Evolutionary conservation across 2,329 filamentous ascomycete genomes (phyloP).

Genomic region (Venturiaceae sp.): DNA sequence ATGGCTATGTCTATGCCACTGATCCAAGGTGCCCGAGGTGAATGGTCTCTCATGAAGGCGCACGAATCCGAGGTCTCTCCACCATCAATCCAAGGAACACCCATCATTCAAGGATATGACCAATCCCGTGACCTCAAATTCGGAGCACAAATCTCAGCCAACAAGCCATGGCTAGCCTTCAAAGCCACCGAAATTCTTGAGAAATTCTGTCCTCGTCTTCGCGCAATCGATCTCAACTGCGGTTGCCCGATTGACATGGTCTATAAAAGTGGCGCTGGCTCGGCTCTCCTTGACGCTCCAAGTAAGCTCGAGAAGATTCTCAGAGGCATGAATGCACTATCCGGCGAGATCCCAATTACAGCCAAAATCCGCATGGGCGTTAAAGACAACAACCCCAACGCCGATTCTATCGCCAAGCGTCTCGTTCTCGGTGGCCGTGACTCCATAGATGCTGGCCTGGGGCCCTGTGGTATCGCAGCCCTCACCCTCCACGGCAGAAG

Average conservation of each 20-base stretch:
- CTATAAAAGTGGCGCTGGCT: slow-evolving; percentile 78
- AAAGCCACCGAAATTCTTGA: slow-evolving; percentile 80
- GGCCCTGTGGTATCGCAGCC: slow-evolving; percentile 80
- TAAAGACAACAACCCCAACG: slow-evolving; percentile 67
- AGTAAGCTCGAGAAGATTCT: slow-evolving; percentile 91
- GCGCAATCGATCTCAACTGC: slow-evolving; percentile 91
- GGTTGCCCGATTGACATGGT: slow-evolving; percentile 95
- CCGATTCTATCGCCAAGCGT: slow-evolving; percentile 70
- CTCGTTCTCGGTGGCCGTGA: slow-evolving; percentile 73
- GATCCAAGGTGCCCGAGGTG: slow-evolving; percentile 78
- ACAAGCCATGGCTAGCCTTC: slow-evolving; percentile 81
- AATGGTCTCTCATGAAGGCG: slow-evolving; percentile 92
- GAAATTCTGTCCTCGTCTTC: slow-evolving; percentile 67
- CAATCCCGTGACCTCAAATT: slow-evolving; percentile 78
- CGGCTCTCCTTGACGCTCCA: slow-evolving; percentile 78
- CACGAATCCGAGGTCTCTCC: slow-evolving; percentile 73
- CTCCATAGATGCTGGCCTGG: slow-evolving; percentile 53
- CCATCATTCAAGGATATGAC: slow-evolving; percentile 67
- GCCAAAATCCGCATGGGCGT: slow-evolving; percentile 93
- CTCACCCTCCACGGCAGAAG: slow-evolving; percentile 91
- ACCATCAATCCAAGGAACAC: slow-evolving; percentile 39
- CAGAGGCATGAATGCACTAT: slow-evolving; percentile 90
- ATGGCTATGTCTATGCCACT: slow-evolving; percentile 93
- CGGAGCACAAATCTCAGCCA: slow-evolving; percentile 84
- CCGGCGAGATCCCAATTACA: slow-evolving; percentile 81